Conservation (phyloP, 2,329 filamentous ascomycete species). For the Microdochium paspali region DNA sequence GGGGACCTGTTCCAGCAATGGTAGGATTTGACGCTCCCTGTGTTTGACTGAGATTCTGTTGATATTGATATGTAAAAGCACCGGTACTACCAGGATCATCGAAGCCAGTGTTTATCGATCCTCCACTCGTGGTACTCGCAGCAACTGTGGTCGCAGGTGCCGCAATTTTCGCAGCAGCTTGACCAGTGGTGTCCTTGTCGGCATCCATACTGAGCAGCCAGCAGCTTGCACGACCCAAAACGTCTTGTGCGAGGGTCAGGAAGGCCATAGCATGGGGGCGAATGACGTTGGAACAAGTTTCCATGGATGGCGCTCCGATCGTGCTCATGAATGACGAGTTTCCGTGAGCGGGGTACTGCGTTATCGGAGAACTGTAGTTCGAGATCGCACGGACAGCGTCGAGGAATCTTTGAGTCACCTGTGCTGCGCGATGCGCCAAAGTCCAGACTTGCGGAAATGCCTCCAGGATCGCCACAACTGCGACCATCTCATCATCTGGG, state of each 20-base stretch:
- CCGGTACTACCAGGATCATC: neutral
- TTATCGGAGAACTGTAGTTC: neutral
- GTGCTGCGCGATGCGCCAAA: conserved; percentile 1
- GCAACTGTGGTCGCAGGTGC: neutral
- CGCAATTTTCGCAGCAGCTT: neutral
- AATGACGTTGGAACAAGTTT: conserved; percentile 10
- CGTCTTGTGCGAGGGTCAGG: conserved; percentile 19
- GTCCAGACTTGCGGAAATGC: conserved; percentile 9
- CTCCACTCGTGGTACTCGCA: neutral
- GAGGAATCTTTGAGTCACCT: neutral
- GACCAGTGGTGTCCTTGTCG: conserved; percentile 2
- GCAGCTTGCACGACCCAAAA: conserved; percentile 22
- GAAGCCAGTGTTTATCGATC: neutral
- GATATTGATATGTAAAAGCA: neutral
- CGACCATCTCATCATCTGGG: neutral
- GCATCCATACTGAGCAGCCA: conserved; percentile 10
- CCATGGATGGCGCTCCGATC: conserved; percentile 6
- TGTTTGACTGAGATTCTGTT: neutral
- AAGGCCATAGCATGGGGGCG: conserved; percentile 11
- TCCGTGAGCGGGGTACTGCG: conserved; percentile 3
- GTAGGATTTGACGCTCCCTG: neutral
- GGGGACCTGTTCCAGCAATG: neutral
- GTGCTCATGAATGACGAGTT: conserved; percentile 3
- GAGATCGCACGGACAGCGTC: neutral
- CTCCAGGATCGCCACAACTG: conserved; percentile 6